Base-by-base conservation (phyloP, 2,329 filamentous ascomycete species). In the Sporothrix luriei region DNA sequence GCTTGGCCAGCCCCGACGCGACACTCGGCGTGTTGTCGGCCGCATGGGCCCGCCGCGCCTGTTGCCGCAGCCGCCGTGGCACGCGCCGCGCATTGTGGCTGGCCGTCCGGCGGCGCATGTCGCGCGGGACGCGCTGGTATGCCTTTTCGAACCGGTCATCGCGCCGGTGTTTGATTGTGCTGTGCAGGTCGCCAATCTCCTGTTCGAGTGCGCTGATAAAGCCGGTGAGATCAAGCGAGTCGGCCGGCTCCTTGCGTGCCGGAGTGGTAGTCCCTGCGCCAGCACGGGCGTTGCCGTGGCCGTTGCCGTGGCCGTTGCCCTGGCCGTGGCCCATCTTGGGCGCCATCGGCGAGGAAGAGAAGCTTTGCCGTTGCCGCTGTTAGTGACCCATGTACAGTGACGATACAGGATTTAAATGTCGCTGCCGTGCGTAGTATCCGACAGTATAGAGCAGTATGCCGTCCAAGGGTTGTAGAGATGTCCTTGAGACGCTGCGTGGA, bases 51-150 rank as follows among this genome's bases (percentile, higher is more conserved):
- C 79, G 82, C 75, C 83, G 86, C 0, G 93, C 93, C 74, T 91
- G 86, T 51, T 81, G 81, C 69, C 91, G 86, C 76, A 98, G 80
- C 72, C 93, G 83, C 76, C 90, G 90, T 2, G 95, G 95, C 19
- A 99, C 90, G 72, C 91, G 87, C 80, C 94, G 97, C 48, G 91
- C 91, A 84, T 99, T 97, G 80, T 99, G 95, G 78, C 93, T 97
- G 24, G 94, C 95, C 0, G 94, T 97, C 75, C 95, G 86, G 73
- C 95, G 85, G 73, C 95, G 85, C 85, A 99, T 82, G 65, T 90
- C 89, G 74, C 93, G 87, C 1, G 95, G 95, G 5, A 99, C 91
- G 74, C 92, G 88, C 79, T 99, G 95, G 76, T 98, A 98, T 16
- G 94, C 73, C 59, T 72, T 72, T 29, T 74, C 73, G 9, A 68